Evolutionary conservation across 768 basidiomycete species (phyloP).

Genomic region (Lactarius deliciosus): DNA sequence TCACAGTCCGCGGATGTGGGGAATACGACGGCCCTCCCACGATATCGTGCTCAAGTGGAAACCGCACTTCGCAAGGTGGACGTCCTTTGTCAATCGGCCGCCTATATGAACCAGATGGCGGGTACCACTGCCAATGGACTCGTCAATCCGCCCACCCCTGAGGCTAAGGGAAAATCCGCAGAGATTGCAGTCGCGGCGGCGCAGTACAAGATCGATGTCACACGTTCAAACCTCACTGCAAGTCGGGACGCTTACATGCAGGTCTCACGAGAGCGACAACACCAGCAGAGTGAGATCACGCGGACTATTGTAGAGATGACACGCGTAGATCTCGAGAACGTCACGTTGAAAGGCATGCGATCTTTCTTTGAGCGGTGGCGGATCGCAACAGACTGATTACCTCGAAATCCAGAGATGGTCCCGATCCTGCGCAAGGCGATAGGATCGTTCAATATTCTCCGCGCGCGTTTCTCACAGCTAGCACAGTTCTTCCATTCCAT

Average conservation of each 20-base stretch:
- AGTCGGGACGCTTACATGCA: conserved; percentile 11
- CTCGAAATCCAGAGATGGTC: not conserved
- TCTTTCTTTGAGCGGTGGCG: not conserved
- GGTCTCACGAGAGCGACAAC: conserved; percentile 2
- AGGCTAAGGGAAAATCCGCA: conserved; percentile 6
- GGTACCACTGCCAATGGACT: conserved; percentile 7
- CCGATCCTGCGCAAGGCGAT: conserved; percentile 7
- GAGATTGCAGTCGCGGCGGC: conserved; percentile 6
- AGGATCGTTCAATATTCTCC: conserved; percentile 11
- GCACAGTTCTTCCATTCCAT: conserved; percentile 6
- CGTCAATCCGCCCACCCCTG: conserved; percentile 1
- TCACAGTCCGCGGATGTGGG: conserved; percentile 2
- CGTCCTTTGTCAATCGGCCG: not conserved
- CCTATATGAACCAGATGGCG: conserved; percentile 10
- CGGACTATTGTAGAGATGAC: conserved; percentile 6
- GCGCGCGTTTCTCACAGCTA: conserved; percentile 7
- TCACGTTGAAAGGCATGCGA: not conserved
- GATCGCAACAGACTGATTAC: not conserved
- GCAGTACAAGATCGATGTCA: not conserved
- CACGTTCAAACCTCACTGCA: not conserved
- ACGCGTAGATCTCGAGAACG: conserved; percentile 5
- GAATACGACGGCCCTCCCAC: not conserved
- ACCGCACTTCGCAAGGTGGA: not conserved
- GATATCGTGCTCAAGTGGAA: not conserved
- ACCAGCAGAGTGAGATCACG: conserved; percentile 13